phyloP scores from a whole-genome alignment of 2,329 filamentous ascomycete species.

The Colletotrichum higginsianum region DNA sequence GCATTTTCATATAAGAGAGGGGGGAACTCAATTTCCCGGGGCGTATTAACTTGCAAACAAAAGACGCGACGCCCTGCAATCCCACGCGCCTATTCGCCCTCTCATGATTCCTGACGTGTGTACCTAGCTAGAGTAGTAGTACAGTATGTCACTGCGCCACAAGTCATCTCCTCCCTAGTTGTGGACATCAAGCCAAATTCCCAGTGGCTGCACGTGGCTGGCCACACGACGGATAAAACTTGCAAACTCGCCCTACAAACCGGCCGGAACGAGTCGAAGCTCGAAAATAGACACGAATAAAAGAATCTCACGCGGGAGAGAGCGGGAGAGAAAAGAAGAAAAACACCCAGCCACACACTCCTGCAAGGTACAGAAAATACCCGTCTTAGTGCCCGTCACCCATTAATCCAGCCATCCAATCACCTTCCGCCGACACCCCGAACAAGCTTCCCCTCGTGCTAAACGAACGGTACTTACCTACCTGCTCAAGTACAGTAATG shows the following conservation, averaged over 20 bases:
- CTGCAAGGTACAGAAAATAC: constrained; percentile 25
- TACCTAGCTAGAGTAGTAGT: no score
- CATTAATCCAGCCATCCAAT: constrained; percentile 9
- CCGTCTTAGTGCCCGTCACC: constrained; percentile 2
- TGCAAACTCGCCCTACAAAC: not conserved
- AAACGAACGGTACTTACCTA: not conserved
- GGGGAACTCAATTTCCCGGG: constrained; percentile 15
- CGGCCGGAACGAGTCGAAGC: not conserved
- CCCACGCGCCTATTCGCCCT: constrained; percentile 13
- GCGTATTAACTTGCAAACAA: not conserved
- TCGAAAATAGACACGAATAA: not conserved
- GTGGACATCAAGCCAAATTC: not conserved
- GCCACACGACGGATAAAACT: not conserved
- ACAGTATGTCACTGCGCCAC: not conserved
- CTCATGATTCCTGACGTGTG: not conserved
- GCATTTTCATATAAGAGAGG: constrained; percentile 4
- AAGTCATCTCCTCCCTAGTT: constrained; percentile 4
- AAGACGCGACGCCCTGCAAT: not conserved
- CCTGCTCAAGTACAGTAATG: no score
- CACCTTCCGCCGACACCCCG: not conserved
- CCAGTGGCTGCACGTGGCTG: not conserved
- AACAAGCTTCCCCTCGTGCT: constrained; percentile 29
- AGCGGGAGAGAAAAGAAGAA: not conserved
- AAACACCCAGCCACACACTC: constrained; percentile 11
- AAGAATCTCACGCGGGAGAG: not conserved